Evolutionary conservation across 345 rosid species (phyloP), one percentile per base, ranked within the genome.

Genomic region (Kandelia obovata): DNA sequence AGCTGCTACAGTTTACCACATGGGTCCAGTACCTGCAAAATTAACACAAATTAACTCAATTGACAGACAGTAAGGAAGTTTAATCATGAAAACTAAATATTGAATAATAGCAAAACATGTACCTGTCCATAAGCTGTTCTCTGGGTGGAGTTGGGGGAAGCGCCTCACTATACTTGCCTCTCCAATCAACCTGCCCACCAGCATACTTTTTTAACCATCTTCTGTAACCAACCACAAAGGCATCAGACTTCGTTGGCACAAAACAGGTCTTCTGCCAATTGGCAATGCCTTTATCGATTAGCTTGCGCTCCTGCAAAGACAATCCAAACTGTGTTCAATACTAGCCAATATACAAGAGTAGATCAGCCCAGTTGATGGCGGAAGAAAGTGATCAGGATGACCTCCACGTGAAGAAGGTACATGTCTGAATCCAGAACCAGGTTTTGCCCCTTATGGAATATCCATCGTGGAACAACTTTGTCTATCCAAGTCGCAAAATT

Each of bases 221-320:
- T 65, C 96, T 85, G 78, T 84, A 89, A 43, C 86, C 79, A 60
- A 90, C 92, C 47, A 90, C 93, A 11, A 77, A 80, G 8, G 86
- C 89, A 71, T 92, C 97, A 4, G 98, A 81, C 56, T 90, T 87
- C 5, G 93, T 92, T 23, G 97, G 97, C 69, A 90, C 77, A 53
- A 88, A 92, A 79, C 97, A 90, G 34, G 88, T 85, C 59, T 90
- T 90, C 59, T 84, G 92, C 98, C 98, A 90, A 71, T 90, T 92
- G 51, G 85, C 67, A 69, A 81, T 66, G 46, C 92, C 93, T 25
- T 72, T 65, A 20, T 87, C 92, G 79, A 79, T 75, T 81, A 92
- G 84, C 83, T 83, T 92, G 25, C 84, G 83, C 87, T 90, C 98
- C 98, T 90, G 57, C 65, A 67, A 62, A 7, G 32, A 61, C 62